phyloP scores from a whole-genome alignment of 1,284 basidiomycete species.

The Singerocomus inundabilis region DNA sequence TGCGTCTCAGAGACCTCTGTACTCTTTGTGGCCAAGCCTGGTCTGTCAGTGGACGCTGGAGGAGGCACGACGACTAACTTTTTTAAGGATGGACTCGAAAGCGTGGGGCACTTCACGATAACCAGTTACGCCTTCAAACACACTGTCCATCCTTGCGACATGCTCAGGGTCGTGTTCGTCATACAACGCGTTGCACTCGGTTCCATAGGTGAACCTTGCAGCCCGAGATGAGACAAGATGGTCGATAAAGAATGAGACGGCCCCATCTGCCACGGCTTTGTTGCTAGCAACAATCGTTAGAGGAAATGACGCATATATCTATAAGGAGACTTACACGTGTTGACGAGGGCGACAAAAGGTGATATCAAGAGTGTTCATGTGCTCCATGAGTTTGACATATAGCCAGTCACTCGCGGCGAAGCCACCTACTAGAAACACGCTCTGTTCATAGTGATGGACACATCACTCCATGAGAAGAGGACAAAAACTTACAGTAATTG shows the following conservation, averaged over 20 bases:
- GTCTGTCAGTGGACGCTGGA: background rate
- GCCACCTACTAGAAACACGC: slow-evolving; percentile 41
- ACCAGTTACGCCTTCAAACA: slow-evolving; percentile 21
- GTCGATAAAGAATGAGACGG: slow-evolving; percentile 50
- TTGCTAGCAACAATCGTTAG: slow-evolving; percentile 39
- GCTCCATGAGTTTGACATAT: slow-evolving; percentile 34
- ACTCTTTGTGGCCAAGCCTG: slow-evolving; percentile 18
- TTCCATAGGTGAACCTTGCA: slow-evolving; percentile 44
- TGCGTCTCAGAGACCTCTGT: slow-evolving; percentile 31
- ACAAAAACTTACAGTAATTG: slow-evolving; percentile 30
- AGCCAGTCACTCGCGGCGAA: slow-evolving; percentile 51
- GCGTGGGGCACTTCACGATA: slow-evolving; percentile 16
- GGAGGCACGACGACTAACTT: slow-evolving; percentile 19
- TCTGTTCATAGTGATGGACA: slow-evolving; percentile 19
- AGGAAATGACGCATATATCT: background rate
- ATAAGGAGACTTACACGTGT: slow-evolving; percentile 32
- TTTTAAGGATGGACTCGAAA: slow-evolving; percentile 32
- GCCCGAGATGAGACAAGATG: slow-evolving; percentile 45
- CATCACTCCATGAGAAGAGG: background rate
- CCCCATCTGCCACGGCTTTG: slow-evolving; percentile 55
- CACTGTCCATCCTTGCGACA: slow-evolving; percentile 18
- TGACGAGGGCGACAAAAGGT: slow-evolving; percentile 36
- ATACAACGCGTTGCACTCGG: slow-evolving; percentile 28
- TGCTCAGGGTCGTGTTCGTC: slow-evolving; percentile 38
- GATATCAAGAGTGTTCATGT: slow-evolving; percentile 28